Evolutionary conservation across 177 flowering plant genomes (phyloP), one percentile per base, ranked within the genome.

Genomic region (Vitis hybrid): DNA sequence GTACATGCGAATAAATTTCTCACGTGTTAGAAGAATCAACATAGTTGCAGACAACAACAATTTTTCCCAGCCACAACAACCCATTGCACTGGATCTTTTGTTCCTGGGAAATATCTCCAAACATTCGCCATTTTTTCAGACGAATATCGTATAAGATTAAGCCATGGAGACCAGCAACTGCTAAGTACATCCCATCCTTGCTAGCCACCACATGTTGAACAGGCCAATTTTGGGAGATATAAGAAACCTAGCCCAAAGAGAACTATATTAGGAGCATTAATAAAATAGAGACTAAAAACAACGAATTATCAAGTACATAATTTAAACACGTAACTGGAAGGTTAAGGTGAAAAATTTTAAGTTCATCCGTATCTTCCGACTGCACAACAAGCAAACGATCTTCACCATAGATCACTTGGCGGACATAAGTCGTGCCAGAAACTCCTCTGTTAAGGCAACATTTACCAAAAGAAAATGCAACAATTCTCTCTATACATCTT

Each of bases 151-250:
- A 93, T 66, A 95, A 75, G 65, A 93, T 93, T 72, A 95, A 76
- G 52, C 99, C 99, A 87, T 87, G 99, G 54, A 84, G 81, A 73
- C 99, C 98, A 75, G 99, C 97, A 82, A 93, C 95, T 49, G 99
- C 98, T 67, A 95, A 81, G 80, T 86, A 92, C 90, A 88, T 87
- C 70, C 98, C 99, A 88, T 95, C 99, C 79, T 83, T 80, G 82
- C 98, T 93, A 62, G 98, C 94, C 5, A 86, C 93, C 59, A 90
- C 98, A 80, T 95, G 99, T 66, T 86, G 82, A 76, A 95, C 86
- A 17, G 98, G 99, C 99, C 99, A 95, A 73, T 95, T 95, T 73
- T 93, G 98, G 18, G 98, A 90, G 59, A 95, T 89, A 76, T 95
- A 95, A 26, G 98, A 91, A 62, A 92, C 97, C 98, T 93, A 86